phyloP scores from a whole-genome alignment of 78 protist species.

The Dictyostelium intermedium region DNA sequence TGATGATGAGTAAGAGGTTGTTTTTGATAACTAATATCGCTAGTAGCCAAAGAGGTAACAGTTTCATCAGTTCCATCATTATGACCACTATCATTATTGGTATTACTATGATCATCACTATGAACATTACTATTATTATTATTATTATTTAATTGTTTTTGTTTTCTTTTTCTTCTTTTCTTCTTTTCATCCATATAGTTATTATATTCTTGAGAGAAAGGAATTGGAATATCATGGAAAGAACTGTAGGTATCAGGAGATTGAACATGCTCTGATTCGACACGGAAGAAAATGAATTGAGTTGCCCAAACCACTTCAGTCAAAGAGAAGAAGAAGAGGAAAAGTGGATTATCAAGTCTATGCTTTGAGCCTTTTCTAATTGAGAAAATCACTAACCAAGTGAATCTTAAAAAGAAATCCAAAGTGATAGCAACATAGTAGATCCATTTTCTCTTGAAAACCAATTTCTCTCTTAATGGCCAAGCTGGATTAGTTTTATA shows the following conservation, averaged over 20 bases:
- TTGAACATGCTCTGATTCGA: conserved; percentile 54
- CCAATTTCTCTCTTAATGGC: conserved; percentile 51
- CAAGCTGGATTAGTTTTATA: conserved; percentile 6
- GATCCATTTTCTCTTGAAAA: conserved; percentile 39
- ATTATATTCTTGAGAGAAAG: conserved; percentile 44
- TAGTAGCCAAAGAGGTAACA: background rate
- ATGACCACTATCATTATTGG: background rate
- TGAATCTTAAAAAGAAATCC: conserved; percentile 48
- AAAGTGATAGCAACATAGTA: conserved; percentile 28
- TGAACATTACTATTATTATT: background rate
- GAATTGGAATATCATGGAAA: conserved; percentile 35
- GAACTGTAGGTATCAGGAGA: conserved; percentile 16
- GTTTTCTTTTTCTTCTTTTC: background rate
- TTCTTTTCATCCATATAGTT: background rate
- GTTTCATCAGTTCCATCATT: background rate
- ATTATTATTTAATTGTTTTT: background rate
- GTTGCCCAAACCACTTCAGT: conserved; percentile 71
- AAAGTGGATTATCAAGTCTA: conserved; percentile 59
- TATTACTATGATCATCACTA: background rate
- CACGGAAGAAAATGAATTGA: conserved; percentile 62
- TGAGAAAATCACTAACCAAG: conserved; percentile 50
- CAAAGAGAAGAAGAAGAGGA: conserved; percentile 57
- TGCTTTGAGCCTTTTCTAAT: conserved; percentile 39
- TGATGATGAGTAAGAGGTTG: background rate
- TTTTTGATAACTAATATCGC: background rate